phyloP scores from a whole-genome alignment of 23 red algal species.

The Cyanidioschyzon merolae region DNA sequence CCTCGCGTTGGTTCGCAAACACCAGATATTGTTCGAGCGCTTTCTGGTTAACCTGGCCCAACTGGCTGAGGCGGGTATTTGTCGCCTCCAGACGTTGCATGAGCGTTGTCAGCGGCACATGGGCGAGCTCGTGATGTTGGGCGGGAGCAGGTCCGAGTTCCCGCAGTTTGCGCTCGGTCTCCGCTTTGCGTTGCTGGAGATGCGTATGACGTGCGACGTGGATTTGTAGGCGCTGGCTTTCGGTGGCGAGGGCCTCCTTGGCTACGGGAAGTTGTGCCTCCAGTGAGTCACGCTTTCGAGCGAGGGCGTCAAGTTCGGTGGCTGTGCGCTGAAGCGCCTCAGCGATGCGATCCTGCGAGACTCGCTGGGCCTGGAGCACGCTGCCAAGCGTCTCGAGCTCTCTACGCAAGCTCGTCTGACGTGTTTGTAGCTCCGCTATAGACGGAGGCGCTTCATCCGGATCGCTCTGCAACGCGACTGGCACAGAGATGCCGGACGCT shows the following conservation, averaged over 20 bases:
- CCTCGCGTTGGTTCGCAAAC: conserved; percentile 77
- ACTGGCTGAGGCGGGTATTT: conserved; percentile 51
- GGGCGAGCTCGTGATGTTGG: conserved; percentile 1
- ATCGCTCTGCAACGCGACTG: not conserved
- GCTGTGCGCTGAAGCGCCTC: not conserved
- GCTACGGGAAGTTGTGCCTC: conserved; percentile 20
- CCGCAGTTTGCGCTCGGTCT: conserved; percentile 59
- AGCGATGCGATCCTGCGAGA: not conserved
- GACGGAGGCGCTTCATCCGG: not conserved
- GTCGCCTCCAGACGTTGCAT: conserved; percentile 36
- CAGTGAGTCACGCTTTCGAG: conserved; percentile 8
- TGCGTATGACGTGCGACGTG: conserved; percentile 34
- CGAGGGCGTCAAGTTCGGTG: not conserved
- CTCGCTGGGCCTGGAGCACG: not conserved
- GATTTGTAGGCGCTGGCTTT: conserved; percentile 41
- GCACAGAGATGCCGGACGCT: not conserved
- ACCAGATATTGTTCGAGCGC: conserved; percentile 86
- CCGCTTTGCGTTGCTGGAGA: conserved; percentile 42
- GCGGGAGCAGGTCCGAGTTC: conserved; percentile 37
- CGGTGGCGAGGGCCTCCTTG: conserved; percentile 32
- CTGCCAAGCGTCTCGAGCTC: not conserved
- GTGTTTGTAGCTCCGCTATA: not conserved
- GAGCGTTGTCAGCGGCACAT: conserved; percentile 23
- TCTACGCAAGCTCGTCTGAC: not conserved
- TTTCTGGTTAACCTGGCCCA: conserved; percentile 93